Evolutionary conservation across 2,329 filamentous ascomycete genomes (phyloP), one percentile per base, ranked within the genome.

Genomic region (Hysterium pulicare): DNA sequence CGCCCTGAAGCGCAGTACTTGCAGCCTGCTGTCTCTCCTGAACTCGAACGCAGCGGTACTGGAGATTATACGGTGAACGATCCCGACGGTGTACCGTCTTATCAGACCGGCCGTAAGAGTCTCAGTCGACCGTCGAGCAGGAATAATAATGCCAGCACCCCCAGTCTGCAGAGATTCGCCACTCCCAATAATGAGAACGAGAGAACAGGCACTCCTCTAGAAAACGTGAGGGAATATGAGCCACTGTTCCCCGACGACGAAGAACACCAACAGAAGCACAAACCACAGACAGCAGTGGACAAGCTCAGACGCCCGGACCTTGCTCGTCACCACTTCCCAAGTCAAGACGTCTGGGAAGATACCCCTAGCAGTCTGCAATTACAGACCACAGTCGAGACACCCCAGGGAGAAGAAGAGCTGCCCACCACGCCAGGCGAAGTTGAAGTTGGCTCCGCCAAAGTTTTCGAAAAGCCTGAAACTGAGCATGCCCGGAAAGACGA

Each of bases 341-440:
- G 90, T 66, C 86, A 90, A 64, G 93, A 98, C 63, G 81, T 97
- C 31, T 98, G 93, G 93, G 93, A 98, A 71, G 94, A 98, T 64
- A 85, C 89, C 0, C 93, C 94, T 3, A 86, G 83, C 59, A 95
- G 90, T 67, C 75, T 88, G 40, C 83, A 93, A 58, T 82, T 81
- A 37, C 72, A 78, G 24, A 83, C 90, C 3, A 90, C 87, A 46
- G 91, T 97, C 6, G 87, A 85, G 2, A 93, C 88, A 0, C 90
- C 90, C 1, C 86, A 90, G 56, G 59, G 78, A 23, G 71, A 75
- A 0, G 75, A 74, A 45, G 74, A 77, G 45, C 58, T 70, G 17
- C 16, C 24, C 16, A 31, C 26, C 4, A 54, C 55, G 13, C 48
- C 63, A 71, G 59, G 59, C 62, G 51, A 71, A 61, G 49, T 67